Evolutionary conservation across 2,329 filamentous ascomycete species (phyloP).

Genomic region (Sordariomycetes sp.): DNA sequence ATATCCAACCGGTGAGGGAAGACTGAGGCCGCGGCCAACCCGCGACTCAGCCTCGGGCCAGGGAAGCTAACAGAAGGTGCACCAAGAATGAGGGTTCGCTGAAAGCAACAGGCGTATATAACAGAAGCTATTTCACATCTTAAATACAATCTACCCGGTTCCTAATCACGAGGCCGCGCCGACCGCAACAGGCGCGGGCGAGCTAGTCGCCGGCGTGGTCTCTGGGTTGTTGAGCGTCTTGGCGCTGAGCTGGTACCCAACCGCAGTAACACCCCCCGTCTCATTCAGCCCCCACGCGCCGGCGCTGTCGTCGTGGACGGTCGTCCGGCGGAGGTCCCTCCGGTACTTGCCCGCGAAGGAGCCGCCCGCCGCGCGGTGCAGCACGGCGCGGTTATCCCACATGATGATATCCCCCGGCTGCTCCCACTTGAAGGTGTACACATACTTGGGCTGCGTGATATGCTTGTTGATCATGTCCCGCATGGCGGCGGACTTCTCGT

Average conservation of each 20-base stretch:
- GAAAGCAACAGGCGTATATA: too few species aligned
- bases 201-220: constrained; percentile 1
- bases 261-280: constrained; percentile 1
- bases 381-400: constrained; percentile 48
- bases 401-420: constrained; percentile 39
- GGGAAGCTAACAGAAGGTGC: too few species aligned
- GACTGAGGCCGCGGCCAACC: too few species aligned
- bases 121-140: too few species aligned
- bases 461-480: constrained; percentile 31
- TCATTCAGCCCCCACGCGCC: constrained; percentile 27
- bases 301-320: constrained; percentile 35
- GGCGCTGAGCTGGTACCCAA: constrained; percentile 1
- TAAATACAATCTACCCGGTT: too few species aligned
- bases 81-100: too few species aligned
- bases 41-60: too few species aligned
- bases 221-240: not conserved
- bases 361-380: constrained; percentile 41
- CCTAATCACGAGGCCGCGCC: too few species aligned
- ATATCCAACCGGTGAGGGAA: too few species aligned
- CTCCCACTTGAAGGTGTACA: constrained; percentile 34
- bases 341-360: constrained; percentile 33
- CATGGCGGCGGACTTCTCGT: constrained; percentile 22
- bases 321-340: constrained; percentile 44
- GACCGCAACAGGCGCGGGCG: not conserved
- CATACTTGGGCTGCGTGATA: constrained; percentile 34